Evolutionary conservation across 2,329 filamentous ascomycete genomes (phyloP), one percentile per base, ranked within the genome.

Genomic region (Colletotrichum ledebouriae): DNA sequence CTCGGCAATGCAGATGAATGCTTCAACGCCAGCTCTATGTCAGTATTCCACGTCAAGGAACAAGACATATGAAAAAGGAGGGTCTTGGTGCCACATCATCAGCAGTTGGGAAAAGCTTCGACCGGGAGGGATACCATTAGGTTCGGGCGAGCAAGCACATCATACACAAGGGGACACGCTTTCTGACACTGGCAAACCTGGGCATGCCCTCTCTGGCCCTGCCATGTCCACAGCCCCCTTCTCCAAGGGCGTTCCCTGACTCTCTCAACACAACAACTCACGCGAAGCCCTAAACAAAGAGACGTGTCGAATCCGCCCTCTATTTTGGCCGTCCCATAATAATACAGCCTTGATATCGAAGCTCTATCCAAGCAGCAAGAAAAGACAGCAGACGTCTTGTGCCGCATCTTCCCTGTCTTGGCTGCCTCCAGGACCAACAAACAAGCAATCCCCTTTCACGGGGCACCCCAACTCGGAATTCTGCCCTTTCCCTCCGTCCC

Each of bases 81-180:
- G 50, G 50, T 37, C 50, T 13, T 3, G 42, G 50, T 55, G n/a
- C 50, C 50, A 55, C 50, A 55, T 55, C 49, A 34, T 29, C 17
- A 55, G 50, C 33, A 55, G 50, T 39, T 55, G 50, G 33, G 22
- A 39, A 55, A 55, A 55, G 50, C 50, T 55, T 55, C 50, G 33
- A 29, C 50, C 33, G 50, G 50, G 33, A 52, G 47, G n/a, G 5
- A 22, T 4, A 52, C 25, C 47, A 33, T n/a, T 10, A 29, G 47
- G 29, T 39, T 39, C 10, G 10, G 37, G 12, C 17, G 17, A 17
- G 34, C 34, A 39, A 39, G 34, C 34, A 39, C 34, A 39, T 39
- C 46, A 22, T 49, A 33, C 33, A 53, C 50, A 53, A 53, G 50
- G 4, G 50, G 50, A 53, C 25, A 53, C 15, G 29, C 50, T 6